Evolutionary conservation across 306 rosid species (phyloP).

Genomic region (Sicyos edulis): DNA sequence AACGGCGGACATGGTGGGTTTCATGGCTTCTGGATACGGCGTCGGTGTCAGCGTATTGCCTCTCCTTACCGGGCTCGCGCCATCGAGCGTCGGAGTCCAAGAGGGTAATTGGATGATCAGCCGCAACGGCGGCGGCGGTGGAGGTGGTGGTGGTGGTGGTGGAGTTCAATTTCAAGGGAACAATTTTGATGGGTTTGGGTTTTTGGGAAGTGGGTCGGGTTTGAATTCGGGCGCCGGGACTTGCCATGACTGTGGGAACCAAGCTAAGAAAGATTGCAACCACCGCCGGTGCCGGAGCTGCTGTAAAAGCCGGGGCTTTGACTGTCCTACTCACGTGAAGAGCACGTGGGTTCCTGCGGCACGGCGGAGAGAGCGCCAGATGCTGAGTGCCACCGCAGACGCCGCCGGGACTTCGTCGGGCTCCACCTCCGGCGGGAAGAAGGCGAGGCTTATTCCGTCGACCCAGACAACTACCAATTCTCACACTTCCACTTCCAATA

Average conservation of each 20-base stretch:
- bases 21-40: not conserved
- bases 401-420: not conserved
- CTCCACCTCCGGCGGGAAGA: slow-evolving; percentile 6
- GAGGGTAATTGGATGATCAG: slow-evolving; percentile 6
- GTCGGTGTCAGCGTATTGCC: slow-evolving; percentile 15
- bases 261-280: slow-evolving; percentile 5
- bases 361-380: slow-evolving; percentile 7
- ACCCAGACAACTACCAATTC: not conserved
- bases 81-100: not conserved
- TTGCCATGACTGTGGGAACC: not conserved
- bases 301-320: slow-evolving; percentile 13
- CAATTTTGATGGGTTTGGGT: slow-evolving; percentile 9
- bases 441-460: slow-evolving; percentile 8
- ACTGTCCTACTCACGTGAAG: not conserved
- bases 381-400: not conserved
- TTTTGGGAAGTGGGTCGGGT: slow-evolving; percentile 1
- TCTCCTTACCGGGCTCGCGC: not conserved
- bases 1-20: slow-evolving; percentile 4
- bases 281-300: slow-evolving; percentile 16
- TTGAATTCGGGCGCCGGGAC: slow-evolving; percentile 3
- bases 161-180: not conserved
- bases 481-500: slow-evolving; percentile 7
- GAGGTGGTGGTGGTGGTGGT: not conserved
- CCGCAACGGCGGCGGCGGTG: not conserved
- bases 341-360: slow-evolving; percentile 13